phyloP scores from a whole-genome alignment of 1,284 basidiomycete species.

The Ganoderma boninense region DNA sequence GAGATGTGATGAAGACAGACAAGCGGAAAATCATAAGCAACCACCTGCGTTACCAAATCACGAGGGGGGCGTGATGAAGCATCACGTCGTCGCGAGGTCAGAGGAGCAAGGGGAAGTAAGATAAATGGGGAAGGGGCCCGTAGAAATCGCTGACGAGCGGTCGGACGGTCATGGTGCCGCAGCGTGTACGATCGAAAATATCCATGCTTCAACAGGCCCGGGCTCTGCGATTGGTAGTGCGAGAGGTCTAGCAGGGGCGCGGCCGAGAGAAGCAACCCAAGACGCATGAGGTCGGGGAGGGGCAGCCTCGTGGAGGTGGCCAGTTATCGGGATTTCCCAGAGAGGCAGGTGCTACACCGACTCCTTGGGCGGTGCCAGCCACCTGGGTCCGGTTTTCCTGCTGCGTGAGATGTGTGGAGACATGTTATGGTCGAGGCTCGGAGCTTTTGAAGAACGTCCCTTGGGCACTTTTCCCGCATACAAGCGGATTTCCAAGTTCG shows the following conservation, averaged over 20 bases:
- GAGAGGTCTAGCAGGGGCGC: neutral
- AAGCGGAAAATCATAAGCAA: neutral
- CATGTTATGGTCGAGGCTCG: too few species aligned
- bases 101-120: neutral
- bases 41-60: neutral
- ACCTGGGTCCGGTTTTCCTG: too few species aligned
- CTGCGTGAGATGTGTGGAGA: too few species aligned
- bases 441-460: too few species aligned
- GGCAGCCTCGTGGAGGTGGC: too few species aligned
- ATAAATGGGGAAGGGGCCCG: neutral
- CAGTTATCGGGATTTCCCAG: too few species aligned
- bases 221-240: neutral
- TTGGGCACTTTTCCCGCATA: too few species aligned
- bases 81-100: neutral
- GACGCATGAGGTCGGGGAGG: neutral
- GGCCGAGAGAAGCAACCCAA: neutral
- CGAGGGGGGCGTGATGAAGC: neutral
- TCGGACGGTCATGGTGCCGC: neutral
- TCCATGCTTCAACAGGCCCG: neutral
- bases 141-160: neutral
- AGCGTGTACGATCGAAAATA: neutral
- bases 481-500: too few species aligned
- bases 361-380: too few species aligned
- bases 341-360: too few species aligned
- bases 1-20: neutral